These are phyloP conservation scores for Fusarium guadeloupense DNA, from an alignment of 2,329 filamentous ascomycete species.

Conservation along the genomic window DNA sequence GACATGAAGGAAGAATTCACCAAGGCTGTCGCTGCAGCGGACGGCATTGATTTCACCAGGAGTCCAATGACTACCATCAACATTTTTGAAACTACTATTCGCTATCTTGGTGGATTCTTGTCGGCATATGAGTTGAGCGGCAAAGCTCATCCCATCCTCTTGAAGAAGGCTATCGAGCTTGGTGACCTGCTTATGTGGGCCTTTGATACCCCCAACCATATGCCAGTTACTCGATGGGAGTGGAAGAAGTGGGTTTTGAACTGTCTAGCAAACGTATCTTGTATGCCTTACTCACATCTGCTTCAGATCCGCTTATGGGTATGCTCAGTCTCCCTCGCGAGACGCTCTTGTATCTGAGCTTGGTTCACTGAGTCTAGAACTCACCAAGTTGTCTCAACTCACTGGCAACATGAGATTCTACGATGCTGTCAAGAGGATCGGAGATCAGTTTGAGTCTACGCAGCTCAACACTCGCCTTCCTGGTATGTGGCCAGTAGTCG, in stretches of 20 bases:
- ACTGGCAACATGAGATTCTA: constrained; percentile 69
- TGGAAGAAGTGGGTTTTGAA: constrained; percentile 40
- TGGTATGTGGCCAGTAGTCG: constrained; percentile 68
- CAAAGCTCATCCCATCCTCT: constrained; percentile 55
- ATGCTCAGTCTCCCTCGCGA: constrained; percentile 34
- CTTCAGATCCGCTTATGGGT: constrained; percentile 38
- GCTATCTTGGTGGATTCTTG: constrained; percentile 72
- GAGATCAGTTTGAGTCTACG: constrained; percentile 61
- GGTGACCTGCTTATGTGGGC: constrained; percentile 69
- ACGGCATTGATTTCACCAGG: constrained; percentile 66
- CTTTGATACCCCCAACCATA: constrained; percentile 72
- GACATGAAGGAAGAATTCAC: constrained; percentile 71
- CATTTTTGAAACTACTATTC: constrained; percentile 74
- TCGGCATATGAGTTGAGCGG: constrained; percentile 72
- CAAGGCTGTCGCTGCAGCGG: constrained; percentile 65
- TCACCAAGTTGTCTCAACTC: constrained; percentile 71
- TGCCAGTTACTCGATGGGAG: constrained; percentile 56
- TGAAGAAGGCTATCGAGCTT: constrained; percentile 69
- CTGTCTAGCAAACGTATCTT: neutral
- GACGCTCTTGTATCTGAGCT: constrained; percentile 42
- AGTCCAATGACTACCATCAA: constrained; percentile 60
- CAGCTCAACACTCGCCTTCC: constrained; percentile 66
- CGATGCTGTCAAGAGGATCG: constrained; percentile 68
- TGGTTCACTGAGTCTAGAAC: constrained; percentile 68
- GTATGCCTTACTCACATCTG: constrained; percentile 21